These are phyloP conservation scores for Syzygium oleosum DNA, from an alignment of 345 rosid genomes.

Conservation along the genomic window DNA sequence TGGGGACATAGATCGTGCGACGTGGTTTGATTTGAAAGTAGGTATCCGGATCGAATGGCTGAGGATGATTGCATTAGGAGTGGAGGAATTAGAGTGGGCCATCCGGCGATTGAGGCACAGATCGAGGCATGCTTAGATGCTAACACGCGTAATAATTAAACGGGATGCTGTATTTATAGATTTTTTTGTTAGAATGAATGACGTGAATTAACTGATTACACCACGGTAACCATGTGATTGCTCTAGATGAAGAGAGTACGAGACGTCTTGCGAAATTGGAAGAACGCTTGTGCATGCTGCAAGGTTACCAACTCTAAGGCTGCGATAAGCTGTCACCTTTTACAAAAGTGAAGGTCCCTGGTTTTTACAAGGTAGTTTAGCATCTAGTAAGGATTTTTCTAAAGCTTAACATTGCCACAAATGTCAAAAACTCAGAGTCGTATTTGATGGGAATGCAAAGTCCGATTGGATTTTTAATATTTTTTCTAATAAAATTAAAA, in stretches of 20 bases:
- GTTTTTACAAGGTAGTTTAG: no score
- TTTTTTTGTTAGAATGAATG: no score
- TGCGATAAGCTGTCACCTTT: no score
- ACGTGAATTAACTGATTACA: neutral
- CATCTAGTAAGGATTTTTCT: neutral
- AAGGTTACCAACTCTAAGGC: no score
- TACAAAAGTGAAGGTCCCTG: no score
- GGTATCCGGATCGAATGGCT: neutral
- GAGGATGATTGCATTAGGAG: neutral
- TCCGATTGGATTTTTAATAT: neutral
- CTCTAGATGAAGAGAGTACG: no score
- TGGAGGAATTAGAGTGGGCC: neutral
- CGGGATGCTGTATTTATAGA: fast-evolving
- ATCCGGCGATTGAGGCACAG: neutral
- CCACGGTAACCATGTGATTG: neutral
- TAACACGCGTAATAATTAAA: neutral
- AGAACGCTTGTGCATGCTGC: no score
- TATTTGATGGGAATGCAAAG: neutral
- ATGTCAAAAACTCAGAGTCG: neutral
- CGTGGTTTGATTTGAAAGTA: neutral
- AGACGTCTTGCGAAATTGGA: no score
- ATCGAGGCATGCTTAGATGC: neutral
- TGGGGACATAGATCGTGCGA: neutral
- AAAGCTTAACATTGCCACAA: neutral
- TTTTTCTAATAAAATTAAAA: neutral